Evolutionary conservation across 2,329 filamentous ascomycete species (phyloP).

Genomic region (Colletotrichum falcatum): DNA sequence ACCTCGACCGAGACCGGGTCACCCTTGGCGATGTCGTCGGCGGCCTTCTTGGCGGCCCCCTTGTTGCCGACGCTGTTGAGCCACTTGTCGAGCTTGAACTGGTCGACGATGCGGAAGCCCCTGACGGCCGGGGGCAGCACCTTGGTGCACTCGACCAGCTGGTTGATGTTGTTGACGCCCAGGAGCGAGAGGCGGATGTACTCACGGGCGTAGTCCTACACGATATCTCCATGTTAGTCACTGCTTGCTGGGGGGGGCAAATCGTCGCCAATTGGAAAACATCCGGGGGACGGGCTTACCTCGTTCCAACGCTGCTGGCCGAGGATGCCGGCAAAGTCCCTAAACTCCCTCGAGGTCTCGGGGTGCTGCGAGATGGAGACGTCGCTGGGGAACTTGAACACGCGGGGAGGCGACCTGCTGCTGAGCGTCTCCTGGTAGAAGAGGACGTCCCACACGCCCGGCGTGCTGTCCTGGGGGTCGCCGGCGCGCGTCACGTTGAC

Average conservation of each 20-base stretch:
- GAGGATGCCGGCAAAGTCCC: constrained; percentile 49
- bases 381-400: constrained; percentile 58
- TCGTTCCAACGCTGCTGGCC: constrained; percentile 57
- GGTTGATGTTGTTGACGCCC: constrained; percentile 69
- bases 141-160: constrained; percentile 66
- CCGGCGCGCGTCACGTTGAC: constrained; percentile 55
- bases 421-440: constrained; percentile 59
- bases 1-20: constrained; percentile 26
- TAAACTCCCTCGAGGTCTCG: constrained; percentile 53
- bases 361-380: constrained; percentile 53
- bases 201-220: constrained; percentile 62
- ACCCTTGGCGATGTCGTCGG: constrained; percentile 36
- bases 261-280: neutral
- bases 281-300: constrained; percentile 45
- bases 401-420: constrained; percentile 48
- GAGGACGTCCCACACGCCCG: constrained; percentile 64
- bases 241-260: no score
- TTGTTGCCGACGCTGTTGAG: constrained; percentile 41
- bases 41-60: constrained; percentile 38
- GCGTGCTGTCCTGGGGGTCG: constrained; percentile 63
- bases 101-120: constrained; percentile 34
- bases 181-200: constrained; percentile 68
- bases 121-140: constrained; percentile 55
- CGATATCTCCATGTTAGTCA: neutral
- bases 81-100: constrained; percentile 42